Conservation (phyloP, 2,329 filamentous ascomycete species). For the Thielaviopsis ethacetica region DNA sequence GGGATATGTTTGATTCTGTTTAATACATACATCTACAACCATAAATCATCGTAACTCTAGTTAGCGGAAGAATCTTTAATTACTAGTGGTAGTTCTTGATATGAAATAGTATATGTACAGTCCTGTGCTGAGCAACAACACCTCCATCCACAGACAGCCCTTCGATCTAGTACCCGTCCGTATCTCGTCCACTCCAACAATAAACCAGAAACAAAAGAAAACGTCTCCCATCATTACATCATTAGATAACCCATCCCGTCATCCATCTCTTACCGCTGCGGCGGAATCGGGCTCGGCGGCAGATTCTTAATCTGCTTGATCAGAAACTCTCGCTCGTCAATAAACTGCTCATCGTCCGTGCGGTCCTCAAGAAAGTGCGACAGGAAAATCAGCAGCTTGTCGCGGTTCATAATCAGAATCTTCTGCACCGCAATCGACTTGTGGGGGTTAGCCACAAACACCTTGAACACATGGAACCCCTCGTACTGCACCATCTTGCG, state of each 20-base stretch:
- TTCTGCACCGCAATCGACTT: constrained; percentile 93
- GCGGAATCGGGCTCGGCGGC: constrained; percentile 39
- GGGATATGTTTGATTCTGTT: not conserved
- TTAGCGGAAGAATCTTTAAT: too few relatives aligned
- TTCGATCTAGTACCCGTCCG: too few relatives aligned
- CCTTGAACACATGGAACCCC: constrained; percentile 98
- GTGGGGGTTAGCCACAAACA: constrained; percentile 96
- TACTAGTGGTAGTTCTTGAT: too few relatives aligned
- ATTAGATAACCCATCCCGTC: not conserved
- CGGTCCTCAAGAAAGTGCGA: constrained; percentile 86
- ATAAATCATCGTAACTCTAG: too few relatives aligned
- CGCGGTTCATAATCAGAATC: constrained; percentile 90
- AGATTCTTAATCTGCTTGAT: constrained; percentile 79
- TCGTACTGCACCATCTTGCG: constrained; percentile 99
- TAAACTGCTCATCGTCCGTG: constrained; percentile 96
- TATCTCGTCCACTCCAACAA: too few relatives aligned
- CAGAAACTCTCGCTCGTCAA: constrained; percentile 91
- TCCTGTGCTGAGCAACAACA: too few relatives aligned
- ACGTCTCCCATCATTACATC: not conserved
- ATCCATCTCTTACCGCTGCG: constrained; percentile 26
- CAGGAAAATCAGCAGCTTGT: constrained; percentile 76
- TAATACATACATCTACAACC: too few relatives aligned
- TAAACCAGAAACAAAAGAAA: not conserved
- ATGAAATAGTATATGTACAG: too few relatives aligned
- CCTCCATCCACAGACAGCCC: too few relatives aligned